A percentile compares a stretch with the other conserved stretches of the same genome.
phyloP scores from a whole-genome alignment of 306 rosid species.

The Castanea crenata region DNA sequence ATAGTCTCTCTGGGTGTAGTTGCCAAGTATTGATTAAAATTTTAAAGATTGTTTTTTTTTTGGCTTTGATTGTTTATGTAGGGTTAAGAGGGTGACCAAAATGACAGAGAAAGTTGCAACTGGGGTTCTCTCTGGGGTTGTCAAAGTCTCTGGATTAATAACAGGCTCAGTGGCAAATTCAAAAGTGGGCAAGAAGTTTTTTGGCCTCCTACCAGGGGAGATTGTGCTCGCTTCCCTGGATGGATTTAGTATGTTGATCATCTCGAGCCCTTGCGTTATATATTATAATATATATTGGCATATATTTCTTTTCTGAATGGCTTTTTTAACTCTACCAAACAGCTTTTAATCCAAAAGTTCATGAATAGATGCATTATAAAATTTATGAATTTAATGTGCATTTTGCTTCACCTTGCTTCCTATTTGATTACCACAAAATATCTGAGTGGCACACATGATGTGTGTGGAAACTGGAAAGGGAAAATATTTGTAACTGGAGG shows the following conservation, averaged over 20 bases:
- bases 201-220: slow-evolving; percentile 81
- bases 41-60: background rate
- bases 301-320: background rate
- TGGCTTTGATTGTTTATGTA: slow-evolving; percentile 31
- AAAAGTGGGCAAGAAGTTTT: slow-evolving; percentile 66
- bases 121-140: slow-evolving; percentile 87
- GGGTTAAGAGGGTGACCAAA: slow-evolving; percentile 89
- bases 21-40: slow-evolving; percentile 1
- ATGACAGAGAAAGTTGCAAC: slow-evolving; percentile 87
- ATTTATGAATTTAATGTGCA: too few relatives aligned
- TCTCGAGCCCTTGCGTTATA: background rate
- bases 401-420: background rate
- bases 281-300: background rate
- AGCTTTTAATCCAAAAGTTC: background rate
- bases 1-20: background rate
- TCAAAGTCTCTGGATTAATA: slow-evolving; percentile 74
- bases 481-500: background rate
- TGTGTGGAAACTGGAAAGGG: background rate
- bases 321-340: background rate
- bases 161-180: slow-evolving; percentile 77
- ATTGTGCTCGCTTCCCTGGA: slow-evolving; percentile 86
- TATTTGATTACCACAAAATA: background rate
- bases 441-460: background rate
- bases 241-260: slow-evolving; percentile 72
- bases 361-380: background rate